Base-by-base conservation (phyloP, 2,329 filamentous ascomycete genomes). In the Fusarium sp. region DNA sequence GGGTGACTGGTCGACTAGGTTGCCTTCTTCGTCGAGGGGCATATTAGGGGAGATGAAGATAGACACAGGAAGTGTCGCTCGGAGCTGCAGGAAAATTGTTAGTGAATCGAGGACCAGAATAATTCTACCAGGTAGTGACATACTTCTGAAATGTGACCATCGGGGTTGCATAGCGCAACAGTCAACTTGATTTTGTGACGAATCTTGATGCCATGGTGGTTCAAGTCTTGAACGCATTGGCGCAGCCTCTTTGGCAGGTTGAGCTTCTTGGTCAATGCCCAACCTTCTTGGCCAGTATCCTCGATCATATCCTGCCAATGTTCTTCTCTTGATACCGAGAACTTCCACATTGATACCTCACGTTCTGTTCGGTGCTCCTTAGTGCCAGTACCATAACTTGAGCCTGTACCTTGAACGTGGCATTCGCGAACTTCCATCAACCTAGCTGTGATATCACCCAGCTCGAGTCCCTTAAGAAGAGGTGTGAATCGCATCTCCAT, bases 41-140 rank as follows among this genome's bases (percentile, higher is more conserved):
- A 97, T 89, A 75, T 96, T 96, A 1, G 96, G 95, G 7, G 96
- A 99, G 70, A 98, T 97, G 80, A 97, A 97, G 39, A 99, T 90
- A 55, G 93, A 93, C 17, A 98, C 87, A 2, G 96, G 94, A 32
- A 98, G 87, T 41, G 94, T 96, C 46, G 95, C 95, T 52, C 95
- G 91, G 52, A 97, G 87, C 89, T 92, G 53, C 8, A 19, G 35
- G 48, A 5, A 27, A 30, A 13, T 32, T 37, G 55, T 74, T 44
- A 72, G 63, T 35, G 39, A 33, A 33, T 20, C 30, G 33, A 14
- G 7, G 13, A 4, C 33, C 25, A 37, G 1, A 11, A 33, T 0
- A 9, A 14, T 14, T 27, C 37, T 35, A n/a, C 17, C 8, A 2
- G 27, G 19, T 6, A 33, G 22, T 7, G 14, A 47, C 83, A 76